These are phyloP conservation scores for Clarireedia hainanense DNA, from an alignment of 2,329 filamentous ascomycete species.

Conservation along the genomic window DNA sequence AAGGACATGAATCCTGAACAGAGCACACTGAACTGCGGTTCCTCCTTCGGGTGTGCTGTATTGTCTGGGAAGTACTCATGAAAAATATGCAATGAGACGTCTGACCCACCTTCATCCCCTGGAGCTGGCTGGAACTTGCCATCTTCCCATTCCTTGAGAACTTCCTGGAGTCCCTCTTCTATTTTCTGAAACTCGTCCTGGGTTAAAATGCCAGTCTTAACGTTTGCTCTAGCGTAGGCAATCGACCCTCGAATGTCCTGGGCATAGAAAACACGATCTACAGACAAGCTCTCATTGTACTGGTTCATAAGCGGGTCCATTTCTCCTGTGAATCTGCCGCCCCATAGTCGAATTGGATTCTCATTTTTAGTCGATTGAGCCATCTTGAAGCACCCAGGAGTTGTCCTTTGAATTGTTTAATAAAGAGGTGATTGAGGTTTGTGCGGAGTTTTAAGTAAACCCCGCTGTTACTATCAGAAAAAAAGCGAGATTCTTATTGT, in stretches of 20 bases:
- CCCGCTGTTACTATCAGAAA: no score
- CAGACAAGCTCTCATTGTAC: slow-evolving; percentile 76
- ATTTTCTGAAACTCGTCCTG: slow-evolving; percentile 66
- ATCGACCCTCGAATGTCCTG: slow-evolving; percentile 76
- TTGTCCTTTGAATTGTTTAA: no score
- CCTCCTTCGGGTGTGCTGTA: no score
- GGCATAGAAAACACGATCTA: slow-evolving; percentile 69
- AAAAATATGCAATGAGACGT: no score
- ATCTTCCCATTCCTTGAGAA: slow-evolving; percentile 46
- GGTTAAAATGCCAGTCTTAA: slow-evolving; percentile 65
- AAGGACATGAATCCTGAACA: no score
- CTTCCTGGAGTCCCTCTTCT: slow-evolving; percentile 57
- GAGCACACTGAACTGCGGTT: no score
- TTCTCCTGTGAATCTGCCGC: slow-evolving; percentile 58
- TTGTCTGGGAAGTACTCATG: no score
- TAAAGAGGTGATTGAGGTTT: no score
- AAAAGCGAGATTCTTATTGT: no score
- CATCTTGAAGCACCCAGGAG: background rate
- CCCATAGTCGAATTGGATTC: slow-evolving; percentile 33
- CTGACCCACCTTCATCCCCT: slow-evolving; percentile 40
- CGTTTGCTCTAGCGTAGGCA: slow-evolving; percentile 74
- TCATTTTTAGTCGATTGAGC: no score
- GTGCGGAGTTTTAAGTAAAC: no score
- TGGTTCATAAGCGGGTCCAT: slow-evolving; percentile 80
- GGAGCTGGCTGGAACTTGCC: slow-evolving; percentile 44